These are phyloP conservation scores for Nicotiana knightiana DNA, from an alignment of 257 asterid species.

Conservation along the genomic window DNA sequence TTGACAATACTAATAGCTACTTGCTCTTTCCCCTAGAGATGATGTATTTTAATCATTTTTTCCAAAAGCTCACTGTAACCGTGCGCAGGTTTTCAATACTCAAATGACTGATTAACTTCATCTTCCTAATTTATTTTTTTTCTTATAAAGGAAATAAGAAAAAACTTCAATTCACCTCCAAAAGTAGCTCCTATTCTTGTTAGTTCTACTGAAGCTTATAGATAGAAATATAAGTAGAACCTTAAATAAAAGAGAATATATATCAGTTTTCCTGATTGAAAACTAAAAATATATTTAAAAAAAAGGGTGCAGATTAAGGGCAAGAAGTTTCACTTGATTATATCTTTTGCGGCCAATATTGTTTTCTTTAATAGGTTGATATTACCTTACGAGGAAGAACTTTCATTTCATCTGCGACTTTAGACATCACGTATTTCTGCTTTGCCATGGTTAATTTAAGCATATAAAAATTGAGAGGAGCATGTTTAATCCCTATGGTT, in stretches of 20 bases:
- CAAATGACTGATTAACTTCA: background rate
- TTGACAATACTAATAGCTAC: background rate
- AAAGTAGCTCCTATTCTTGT: too few species aligned
- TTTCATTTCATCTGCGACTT: background rate
- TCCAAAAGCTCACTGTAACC: background rate
- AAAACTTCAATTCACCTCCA: background rate
- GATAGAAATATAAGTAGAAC: background rate
- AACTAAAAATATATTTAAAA: too few species aligned
- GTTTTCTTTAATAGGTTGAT: background rate
- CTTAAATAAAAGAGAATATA: background rate
- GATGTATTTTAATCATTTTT: background rate
- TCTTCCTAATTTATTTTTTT: background rate
- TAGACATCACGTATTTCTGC: background rate
- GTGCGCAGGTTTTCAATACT: background rate
- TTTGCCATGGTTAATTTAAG: background rate
- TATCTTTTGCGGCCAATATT: too few species aligned
- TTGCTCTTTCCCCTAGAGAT: background rate
- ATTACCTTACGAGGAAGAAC: background rate
- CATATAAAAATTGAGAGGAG: background rate
- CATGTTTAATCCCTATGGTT: background rate
- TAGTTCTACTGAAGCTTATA: background rate
- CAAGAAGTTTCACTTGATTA: too few species aligned
- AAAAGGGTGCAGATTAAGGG: too few species aligned
- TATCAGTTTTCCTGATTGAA: too few species aligned
- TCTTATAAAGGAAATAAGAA: background rate